These are phyloP conservation scores for Kuraishia cidri DNA, from an alignment of 805 yeast genomes.

Conservation along the genomic window DNA sequence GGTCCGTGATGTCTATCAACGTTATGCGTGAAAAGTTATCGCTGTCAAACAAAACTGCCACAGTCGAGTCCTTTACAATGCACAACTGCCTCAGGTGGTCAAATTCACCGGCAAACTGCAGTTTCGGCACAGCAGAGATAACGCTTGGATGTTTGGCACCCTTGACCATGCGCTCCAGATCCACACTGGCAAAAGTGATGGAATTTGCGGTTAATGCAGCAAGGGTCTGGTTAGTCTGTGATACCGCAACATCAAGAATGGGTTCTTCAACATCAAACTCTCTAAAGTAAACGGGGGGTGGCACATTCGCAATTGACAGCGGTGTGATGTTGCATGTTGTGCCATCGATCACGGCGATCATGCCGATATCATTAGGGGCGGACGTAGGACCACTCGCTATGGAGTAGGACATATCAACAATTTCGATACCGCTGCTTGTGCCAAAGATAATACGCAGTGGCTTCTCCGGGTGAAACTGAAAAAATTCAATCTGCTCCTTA, in stretches of 20 bases:
- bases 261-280: constrained; percentile 47
- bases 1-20: constrained; percentile 35
- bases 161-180: constrained; percentile 29
- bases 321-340: constrained; percentile 67
- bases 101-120: constrained; percentile 24
- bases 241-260: constrained; percentile 58
- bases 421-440: constrained; percentile 39
- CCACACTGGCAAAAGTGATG: constrained; percentile 37
- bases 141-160: constrained; percentile 37
- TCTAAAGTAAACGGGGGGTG: constrained; percentile 86
- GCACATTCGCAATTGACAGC: constrained; percentile 74
- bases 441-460: constrained; percentile 69
- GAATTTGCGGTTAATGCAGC: constrained; percentile 47
- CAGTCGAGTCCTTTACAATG: constrained; percentile 36
- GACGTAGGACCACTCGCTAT: constrained; percentile 60
- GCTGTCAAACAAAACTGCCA: constrained; percentile 51
- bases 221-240: constrained; percentile 44
- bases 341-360: constrained; percentile 79
- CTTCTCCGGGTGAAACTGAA: constrained; percentile 86
- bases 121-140: constrained; percentile 19
- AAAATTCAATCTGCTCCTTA: constrained; percentile 26
- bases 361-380: constrained; percentile 67
- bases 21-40: constrained; percentile 39
- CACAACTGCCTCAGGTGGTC: constrained; percentile 59
- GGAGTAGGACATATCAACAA: constrained; percentile 59